Evolutionary conservation across 169 alveolate genomes (phyloP), one percentile per base, ranked within the genome.

Genomic region (Eimeria acervulina): DNA sequence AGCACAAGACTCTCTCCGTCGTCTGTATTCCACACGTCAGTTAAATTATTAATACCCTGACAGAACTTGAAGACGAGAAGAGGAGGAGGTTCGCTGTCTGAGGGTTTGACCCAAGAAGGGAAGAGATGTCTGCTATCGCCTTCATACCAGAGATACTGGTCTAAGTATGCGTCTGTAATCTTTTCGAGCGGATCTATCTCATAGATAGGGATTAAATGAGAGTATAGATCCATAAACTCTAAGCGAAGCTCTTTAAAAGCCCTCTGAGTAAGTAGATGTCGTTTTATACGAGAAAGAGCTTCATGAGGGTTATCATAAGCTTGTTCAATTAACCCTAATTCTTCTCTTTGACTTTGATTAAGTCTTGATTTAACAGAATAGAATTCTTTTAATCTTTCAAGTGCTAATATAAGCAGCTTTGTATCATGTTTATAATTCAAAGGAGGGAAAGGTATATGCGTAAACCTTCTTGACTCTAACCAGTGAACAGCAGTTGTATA

Each of bases 261-360:
- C 90, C 99, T 98, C 97, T 99, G 99, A 7, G 99, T 99, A 87
- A 99, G 98, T 94, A 99, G 96, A 96, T 99, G 99, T 78, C 99
- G 98, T 97, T 99, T 99, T 76, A 99, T 99, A 95, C 99, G 99
- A 26, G 99, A 98, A 83, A 99, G 97, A 31, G 99, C 99, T 95
- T 99, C 99, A 97, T 99, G 99, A 1, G 99, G 99, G 96, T 99
- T 99, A 97, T 99, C 99, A 98, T 99, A 99, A 23, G 99, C 99
- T 97, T 99, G 99, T 96, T 99, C 99, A 74, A 99, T 99, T 91
- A 99, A 97, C 36, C 99, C 99, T 81, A 99, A 97, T 97, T 99
- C 99, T 98, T 99, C 99, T 96, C 99, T 98, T 98, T 99, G 99
- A 63, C 99, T 97, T 97, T 99, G 99, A 96, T 99, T 99, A 93